Percentiles rank a stretch among this genome's conserved stretches.
phyloP scores from a whole-genome alignment of 2,329 filamentous ascomycete species.

The Aspergillus tanneri region DNA sequence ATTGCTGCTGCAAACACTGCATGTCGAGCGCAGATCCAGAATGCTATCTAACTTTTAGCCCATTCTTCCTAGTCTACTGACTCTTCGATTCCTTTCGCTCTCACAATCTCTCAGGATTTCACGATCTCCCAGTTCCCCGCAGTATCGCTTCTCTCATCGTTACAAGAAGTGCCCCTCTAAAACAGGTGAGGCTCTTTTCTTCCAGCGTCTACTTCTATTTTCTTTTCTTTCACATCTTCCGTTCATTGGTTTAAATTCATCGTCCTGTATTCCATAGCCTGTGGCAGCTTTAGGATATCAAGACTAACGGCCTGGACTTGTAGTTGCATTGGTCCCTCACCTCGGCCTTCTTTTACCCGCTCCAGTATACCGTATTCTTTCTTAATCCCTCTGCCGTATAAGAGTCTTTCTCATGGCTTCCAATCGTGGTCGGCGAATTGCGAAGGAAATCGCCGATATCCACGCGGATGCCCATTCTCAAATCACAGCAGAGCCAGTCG shows the following conservation, averaged over 20 bases:
- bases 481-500: constrained; percentile 66
- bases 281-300: background rate
- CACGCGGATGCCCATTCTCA: constrained; percentile 69
- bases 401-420: constrained; percentile 49
- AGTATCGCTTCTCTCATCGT: no score
- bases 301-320: constrained; percentile 1
- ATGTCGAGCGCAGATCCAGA: no score
- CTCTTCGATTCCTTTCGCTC: no score
- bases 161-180: constrained; percentile 3
- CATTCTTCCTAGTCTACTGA: no score
- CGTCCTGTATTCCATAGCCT: background rate
- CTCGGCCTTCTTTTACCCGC: background rate
- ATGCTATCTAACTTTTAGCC: no score
- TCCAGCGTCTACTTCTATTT: background rate
- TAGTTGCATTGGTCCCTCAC: background rate
- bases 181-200: constrained; percentile 2
- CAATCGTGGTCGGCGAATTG: constrained; percentile 57
- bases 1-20: no score
- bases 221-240: background rate
- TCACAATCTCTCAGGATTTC: no score
- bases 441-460: constrained; percentile 52
- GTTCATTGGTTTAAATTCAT: background rate
- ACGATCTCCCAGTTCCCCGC: no score
- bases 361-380: background rate
- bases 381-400: background rate